Conservation (phyloP, 2,329 filamentous ascomycete species). For the Colletotrichum chrysophilum region DNA sequence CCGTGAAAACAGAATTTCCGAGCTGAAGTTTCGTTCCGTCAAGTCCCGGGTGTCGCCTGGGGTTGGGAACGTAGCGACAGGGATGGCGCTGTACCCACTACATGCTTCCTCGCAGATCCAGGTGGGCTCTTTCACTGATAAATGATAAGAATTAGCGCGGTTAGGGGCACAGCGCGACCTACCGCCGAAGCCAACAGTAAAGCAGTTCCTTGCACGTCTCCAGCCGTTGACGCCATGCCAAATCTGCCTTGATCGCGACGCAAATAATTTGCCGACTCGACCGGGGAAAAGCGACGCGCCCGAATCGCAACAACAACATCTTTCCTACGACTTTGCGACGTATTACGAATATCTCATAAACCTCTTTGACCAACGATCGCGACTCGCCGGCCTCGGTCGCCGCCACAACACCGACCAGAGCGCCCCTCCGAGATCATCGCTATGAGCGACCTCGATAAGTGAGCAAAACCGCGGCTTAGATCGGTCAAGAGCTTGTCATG, state of each 20-base stretch:
- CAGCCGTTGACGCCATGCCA: slow-evolving; percentile 15
- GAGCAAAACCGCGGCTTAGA: slow-evolving; percentile 29
- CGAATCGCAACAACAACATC: background rate
- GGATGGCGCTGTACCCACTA: background rate
- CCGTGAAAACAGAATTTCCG: background rate
- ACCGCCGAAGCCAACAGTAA: background rate
- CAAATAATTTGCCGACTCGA: background rate
- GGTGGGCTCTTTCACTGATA: background rate
- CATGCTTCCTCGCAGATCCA: slow-evolving; percentile 13
- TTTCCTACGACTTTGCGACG: background rate
- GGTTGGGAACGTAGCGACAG: background rate
- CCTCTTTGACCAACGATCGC: background rate
- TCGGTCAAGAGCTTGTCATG: background rate
- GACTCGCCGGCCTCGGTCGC: background rate
- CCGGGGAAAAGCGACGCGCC: background rate
- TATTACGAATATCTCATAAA: background rate
- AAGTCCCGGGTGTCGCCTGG: background rate
- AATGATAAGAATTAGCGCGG: slow-evolving; percentile 8
- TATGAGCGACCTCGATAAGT: slow-evolving; percentile 98
- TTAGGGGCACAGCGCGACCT: background rate
- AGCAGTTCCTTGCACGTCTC: slow-evolving; percentile 5
- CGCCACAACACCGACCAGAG: background rate
- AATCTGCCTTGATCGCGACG: slow-evolving; percentile 12
- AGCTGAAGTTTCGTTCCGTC: background rate
- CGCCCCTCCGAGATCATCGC: slow-evolving; percentile 2